A percentile compares a stretch with the other conserved stretches of the same genome.
Evolutionary conservation across 768 basidiomycete species (phyloP).

Genomic region (Mycena leptocephala): DNA sequence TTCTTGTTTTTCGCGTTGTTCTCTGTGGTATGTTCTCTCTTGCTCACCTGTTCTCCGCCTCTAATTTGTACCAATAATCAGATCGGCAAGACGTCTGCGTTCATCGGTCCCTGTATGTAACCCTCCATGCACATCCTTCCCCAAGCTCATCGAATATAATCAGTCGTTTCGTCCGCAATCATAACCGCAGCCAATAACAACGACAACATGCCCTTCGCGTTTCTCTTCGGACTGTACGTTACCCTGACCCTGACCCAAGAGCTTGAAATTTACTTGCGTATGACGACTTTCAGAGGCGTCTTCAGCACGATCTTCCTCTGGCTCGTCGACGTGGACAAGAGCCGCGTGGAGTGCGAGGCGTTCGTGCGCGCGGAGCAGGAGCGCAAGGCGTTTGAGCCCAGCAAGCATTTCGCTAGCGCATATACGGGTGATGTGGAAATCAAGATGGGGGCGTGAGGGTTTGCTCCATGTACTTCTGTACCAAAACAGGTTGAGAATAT

Average conservation of each 20-base stretch:
- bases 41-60: neutral
- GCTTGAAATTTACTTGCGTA: neutral
- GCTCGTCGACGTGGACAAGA: slow-evolving; percentile 77
- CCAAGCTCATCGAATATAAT: neutral
- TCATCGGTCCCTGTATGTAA: slow-evolving; percentile 71
- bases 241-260: neutral
- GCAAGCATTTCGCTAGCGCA: slow-evolving; percentile 36
- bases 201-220: slow-evolving; percentile 84
- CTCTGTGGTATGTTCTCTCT: slow-evolving; percentile 65
- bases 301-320: slow-evolving; percentile 73
- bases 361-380: slow-evolving; percentile 72
- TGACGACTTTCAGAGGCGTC: slow-evolving; percentile 56
- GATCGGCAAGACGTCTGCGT: slow-evolving; percentile 84
- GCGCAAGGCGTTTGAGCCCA: slow-evolving; percentile 50
- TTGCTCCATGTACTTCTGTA: no score
- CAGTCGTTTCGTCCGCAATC: slow-evolving; percentile 79
- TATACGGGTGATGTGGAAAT: slow-evolving; percentile 40
- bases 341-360: slow-evolving; percentile 73
- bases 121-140: neutral
- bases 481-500: no score
- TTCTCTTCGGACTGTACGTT: slow-evolving; percentile 78
- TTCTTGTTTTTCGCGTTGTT: slow-evolving; percentile 85
- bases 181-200: slow-evolving; percentile 79
- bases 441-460: slow-evolving; percentile 19
- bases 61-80: slow-evolving; percentile 33